phyloP scores from a whole-genome alignment of 257 asterid genomes.

The Lycium ferocissimum region DNA sequence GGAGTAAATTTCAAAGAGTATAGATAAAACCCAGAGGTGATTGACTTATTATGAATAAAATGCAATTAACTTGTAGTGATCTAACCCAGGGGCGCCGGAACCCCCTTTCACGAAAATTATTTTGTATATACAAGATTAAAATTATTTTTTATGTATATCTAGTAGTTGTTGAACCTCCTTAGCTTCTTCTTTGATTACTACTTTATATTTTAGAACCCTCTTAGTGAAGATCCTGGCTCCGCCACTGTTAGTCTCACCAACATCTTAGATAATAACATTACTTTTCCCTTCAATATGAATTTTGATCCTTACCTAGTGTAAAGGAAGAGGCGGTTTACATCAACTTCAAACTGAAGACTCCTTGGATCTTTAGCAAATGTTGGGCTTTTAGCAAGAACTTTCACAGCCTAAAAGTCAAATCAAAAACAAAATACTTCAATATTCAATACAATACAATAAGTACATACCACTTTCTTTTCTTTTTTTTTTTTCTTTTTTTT shows the following conservation, averaged over 20 bases:
- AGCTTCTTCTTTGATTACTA: no score
- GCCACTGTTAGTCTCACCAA: neutral
- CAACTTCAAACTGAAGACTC: slow-evolving; percentile 83
- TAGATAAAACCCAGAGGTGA: neutral
- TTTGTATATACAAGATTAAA: no score
- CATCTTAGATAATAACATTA: neutral
- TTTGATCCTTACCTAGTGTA: slow-evolving; percentile 66
- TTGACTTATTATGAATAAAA: no score
- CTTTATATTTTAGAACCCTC: no score
- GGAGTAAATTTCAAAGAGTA: neutral
- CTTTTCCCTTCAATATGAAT: neutral
- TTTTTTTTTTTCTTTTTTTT: no score
- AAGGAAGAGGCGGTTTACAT: slow-evolving; percentile 80
- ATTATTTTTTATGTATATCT: no score
- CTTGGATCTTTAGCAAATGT: slow-evolving; percentile 75
- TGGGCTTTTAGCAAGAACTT: slow-evolving; percentile 90
- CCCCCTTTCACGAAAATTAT: no score
- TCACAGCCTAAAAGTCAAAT: slow-evolving; percentile 64
- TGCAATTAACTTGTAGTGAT: no score
- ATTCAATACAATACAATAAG: neutral
- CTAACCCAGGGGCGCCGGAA: no score
- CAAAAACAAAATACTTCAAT: slow-evolving; percentile 7
- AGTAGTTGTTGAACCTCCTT: no score
- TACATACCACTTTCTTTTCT: neutral
- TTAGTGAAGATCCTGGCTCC: no score